Evolutionary conservation across 2,329 filamentous ascomycete genomes (phyloP), one percentile per base, ranked within the genome.

Genomic region (Talaromyces sp.): DNA sequence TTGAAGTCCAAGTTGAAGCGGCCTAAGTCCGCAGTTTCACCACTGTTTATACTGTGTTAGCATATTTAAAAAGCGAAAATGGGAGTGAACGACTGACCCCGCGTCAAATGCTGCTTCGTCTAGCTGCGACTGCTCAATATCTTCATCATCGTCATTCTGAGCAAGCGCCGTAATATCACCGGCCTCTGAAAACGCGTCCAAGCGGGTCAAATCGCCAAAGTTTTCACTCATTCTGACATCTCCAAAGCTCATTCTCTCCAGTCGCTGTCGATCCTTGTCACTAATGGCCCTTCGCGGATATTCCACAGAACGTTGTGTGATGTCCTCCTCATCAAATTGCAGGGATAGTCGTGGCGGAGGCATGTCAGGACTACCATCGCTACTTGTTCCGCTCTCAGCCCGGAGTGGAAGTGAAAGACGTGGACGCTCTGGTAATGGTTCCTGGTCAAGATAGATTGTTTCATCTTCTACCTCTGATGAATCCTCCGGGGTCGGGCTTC

Each of bases 361-460:
- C 40, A 73, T 70, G 35, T 59, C 53, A 2, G 68, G 70, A 60
- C 69, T 73, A 2, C 62, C 64, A 40, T 79, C 77, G n/a, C 78
- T 74, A 4, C 78, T 80, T 19, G 69, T 70, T 11, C 74, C 72
- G 59, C 74, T 69, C 19, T 69, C 75, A 19, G 76, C 77, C 37
- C 80, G 76, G 10, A 82, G 67, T 3, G 78, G 80, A 10, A 77
- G 64, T 5, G 76, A 77, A 17, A 77, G 63, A 17, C 75, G 67
- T 3, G 75, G 72, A n/a, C 69, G 70, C 39, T 71, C 68, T 8
- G 75, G 68, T 58, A 77, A 72, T 3, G 78, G 78, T 52, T 78
- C 79, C 52, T 76, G 73, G 62, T 81, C 79, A 10, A 76, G 66
- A 22, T 78, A 72, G 25, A 81, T 78, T 43, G 80, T 75, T 50